Base-by-base conservation (phyloP, 129 eudicot species). In the Pulicaria dysenterica region DNA sequence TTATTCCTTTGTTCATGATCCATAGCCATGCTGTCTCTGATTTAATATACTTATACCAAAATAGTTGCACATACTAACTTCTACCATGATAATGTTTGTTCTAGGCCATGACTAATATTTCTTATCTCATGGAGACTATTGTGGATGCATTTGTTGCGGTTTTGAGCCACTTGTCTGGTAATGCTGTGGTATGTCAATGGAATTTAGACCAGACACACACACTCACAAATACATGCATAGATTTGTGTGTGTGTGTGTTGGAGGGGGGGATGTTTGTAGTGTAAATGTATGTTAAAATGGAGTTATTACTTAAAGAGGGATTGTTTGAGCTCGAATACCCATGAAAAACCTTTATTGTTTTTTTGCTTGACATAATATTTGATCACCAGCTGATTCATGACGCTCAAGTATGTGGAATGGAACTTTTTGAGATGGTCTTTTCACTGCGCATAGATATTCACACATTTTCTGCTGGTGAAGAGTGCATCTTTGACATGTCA, bases 141-240 rank as follows among this genome's bases (percentile, higher is more conserved):
- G 85, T 79, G 79, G 95, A 93, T 79, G 94, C 95, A 36, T 82
- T 85, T 79, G 75, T 82, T 70, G 90, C 83, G 73, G 92, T 87
- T 61, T 79, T 89, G 87, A 75, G 73, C 76, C 82, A 82, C 69
- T 75, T 85, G 87, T 92, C 76, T 59, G 83, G 70, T 72, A 78
- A 57, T 70, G 85, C 77, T 73, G 44, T 80, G 92, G 98, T 93
- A 93, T 67, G 85, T 82, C 75, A 2, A 48, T 62, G 57, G 34
- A 38, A 14, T 36, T 60, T 47, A 14, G 36, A 10, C 39, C 16
- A 40, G 46, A 58, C 34, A 50, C 42, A 44, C 55, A 24, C 31
- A 2, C 31, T 0, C 31, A 24, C 31, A 24, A 54, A 19, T 34
- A 75, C n/a, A 16, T 40, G 54, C 59, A 37, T 31, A 15, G 44